Evolutionary conservation across 495 filamentous ascomycete genomes (phyloP).

Genomic region (Aspergillus panamensis): DNA sequence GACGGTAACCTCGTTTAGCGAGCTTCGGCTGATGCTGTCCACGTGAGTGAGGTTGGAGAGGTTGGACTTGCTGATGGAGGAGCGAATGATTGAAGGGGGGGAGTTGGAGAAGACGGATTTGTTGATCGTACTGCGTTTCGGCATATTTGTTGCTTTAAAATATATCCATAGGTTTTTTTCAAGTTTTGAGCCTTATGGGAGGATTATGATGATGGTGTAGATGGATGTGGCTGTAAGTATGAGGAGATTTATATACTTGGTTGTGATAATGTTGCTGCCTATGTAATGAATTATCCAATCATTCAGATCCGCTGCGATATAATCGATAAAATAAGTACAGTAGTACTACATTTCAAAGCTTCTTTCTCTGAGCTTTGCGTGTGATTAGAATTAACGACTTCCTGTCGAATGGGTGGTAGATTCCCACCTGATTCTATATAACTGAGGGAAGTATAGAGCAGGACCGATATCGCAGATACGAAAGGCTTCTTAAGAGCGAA

Average conservation of each 20-base stretch:
- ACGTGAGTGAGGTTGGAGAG: slow-evolving; percentile 20
- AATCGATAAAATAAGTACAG: too few species aligned
- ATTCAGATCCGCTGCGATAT: background rate
- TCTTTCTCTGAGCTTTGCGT: too few species aligned
- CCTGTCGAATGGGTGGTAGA: too few species aligned
- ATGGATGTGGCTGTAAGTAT: background rate
- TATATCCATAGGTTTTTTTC: background rate
- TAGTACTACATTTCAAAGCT: too few species aligned
- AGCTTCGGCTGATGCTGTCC: slow-evolving; percentile 18
- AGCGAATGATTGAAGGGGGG: slow-evolving; percentile 21
- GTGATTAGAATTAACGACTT: too few species aligned
- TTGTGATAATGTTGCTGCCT: slow-evolving; percentile 9
- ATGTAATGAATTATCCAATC: background rate
- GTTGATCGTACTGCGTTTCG: slow-evolving; percentile 4
- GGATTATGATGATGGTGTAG: background rate
- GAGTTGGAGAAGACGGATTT: slow-evolving; percentile 11
- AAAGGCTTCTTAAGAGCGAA: too few species aligned
- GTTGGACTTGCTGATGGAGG: slow-evolving; percentile 18
- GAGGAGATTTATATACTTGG: background rate
- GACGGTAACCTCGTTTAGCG: slow-evolving; percentile 2
- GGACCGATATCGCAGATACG: too few species aligned
- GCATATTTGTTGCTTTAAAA: slow-evolving; percentile 4
- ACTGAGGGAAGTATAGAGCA: too few species aligned
- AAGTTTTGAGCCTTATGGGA: background rate
- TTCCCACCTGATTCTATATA: too few species aligned